Base-by-base conservation (phyloP, 306 rosid species). In the Senna tora region DNA sequence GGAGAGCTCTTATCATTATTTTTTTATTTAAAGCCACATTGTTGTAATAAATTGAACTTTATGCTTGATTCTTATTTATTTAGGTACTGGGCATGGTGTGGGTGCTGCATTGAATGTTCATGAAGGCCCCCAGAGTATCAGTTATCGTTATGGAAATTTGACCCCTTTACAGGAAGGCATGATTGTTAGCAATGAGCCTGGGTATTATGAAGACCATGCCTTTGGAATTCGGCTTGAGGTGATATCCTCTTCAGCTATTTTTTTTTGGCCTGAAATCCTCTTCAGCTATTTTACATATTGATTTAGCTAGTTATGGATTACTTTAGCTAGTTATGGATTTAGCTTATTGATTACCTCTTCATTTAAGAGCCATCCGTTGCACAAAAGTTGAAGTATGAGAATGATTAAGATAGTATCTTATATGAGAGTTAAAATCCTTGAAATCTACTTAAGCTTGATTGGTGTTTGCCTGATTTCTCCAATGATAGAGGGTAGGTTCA, bases 21-120 rank as follows among this genome's bases (percentile, higher is more conserved):
- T 2, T 1, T 20, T 2, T 41, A 32, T 45, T 45, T 39, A 38
- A 66, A 66, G 50, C 56, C 46, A 68, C 49, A 65, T 54, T 67
- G 38, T 25, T 67, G 20, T 64, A 79, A 58, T 47, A 67, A 57
- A 39, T 49, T 22, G 45, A 66, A 3, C 47, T 72, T 77, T 64
- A 12, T 25, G 54, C 51, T 61, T 70, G 30, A 46, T 63, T 15
- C 30, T 76, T 67, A 68, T 63, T 47, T 43, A 55, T 76, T 55
- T 61, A 94, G 97, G 99, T 73, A 94, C 97, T 69, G 99, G 96
- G 74, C 97, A 91, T 56, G 97, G 99, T 52, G 99, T 94, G 36
- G 99, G 99, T 74, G 95, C 99, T 75, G 97, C 99, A 63, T 60
- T 94, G 76, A 94, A 91, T 79, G 98, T 94, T 79, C 98, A 94